These are phyloP conservation scores for Narthecium ossifragum DNA, from an alignment of 106 monocot species.

Conservation along the genomic window DNA sequence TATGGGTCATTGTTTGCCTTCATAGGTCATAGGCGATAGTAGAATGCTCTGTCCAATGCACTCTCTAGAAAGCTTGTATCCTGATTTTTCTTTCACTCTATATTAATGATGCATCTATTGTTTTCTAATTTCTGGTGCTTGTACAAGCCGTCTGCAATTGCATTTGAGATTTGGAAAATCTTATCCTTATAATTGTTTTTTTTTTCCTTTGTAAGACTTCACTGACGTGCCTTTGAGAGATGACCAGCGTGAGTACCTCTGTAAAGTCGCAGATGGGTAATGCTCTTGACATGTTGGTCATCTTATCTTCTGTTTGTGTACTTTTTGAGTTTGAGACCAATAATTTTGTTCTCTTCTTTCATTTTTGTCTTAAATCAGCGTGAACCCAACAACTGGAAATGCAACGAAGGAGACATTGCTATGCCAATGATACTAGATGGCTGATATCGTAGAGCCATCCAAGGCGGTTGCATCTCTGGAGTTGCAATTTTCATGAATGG, in stretches of 20 bases:
- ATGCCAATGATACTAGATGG: conserved; percentile 43
- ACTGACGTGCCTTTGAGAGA: conserved; percentile 94
- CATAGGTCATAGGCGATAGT: too few species aligned
- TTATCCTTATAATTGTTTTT: not conserved
- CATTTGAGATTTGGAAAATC: too few species aligned
- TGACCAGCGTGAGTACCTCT: conserved; percentile 84
- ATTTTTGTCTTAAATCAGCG: conserved; percentile 22
- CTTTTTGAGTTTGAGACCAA: not conserved
- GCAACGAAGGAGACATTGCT: conserved; percentile 80
- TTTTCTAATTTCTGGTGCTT: too few species aligned
- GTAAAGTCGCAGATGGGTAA: conserved; percentile 91
- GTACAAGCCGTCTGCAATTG: too few species aligned
- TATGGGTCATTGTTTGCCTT: too few species aligned
- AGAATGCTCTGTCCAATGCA: too few species aligned
- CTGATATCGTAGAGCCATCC: too few species aligned
- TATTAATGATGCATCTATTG: too few species aligned
- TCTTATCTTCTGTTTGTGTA: not conserved
- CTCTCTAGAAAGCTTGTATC: too few species aligned
- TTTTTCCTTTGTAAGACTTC: conserved; percentile 49
- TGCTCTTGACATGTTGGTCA: not conserved
- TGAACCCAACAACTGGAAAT: conserved; percentile 82
- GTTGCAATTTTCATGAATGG: too few species aligned
- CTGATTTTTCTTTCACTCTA: too few species aligned
- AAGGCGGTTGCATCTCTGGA: not conserved
- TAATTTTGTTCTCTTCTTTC: not conserved